Percentiles rank a stretch among this genome's conserved stretches.
These are phyloP conservation scores for Uromyces viciae-fabae DNA, from an alignment of 1,284 basidiomycete species.

Conservation along the genomic window DNA sequence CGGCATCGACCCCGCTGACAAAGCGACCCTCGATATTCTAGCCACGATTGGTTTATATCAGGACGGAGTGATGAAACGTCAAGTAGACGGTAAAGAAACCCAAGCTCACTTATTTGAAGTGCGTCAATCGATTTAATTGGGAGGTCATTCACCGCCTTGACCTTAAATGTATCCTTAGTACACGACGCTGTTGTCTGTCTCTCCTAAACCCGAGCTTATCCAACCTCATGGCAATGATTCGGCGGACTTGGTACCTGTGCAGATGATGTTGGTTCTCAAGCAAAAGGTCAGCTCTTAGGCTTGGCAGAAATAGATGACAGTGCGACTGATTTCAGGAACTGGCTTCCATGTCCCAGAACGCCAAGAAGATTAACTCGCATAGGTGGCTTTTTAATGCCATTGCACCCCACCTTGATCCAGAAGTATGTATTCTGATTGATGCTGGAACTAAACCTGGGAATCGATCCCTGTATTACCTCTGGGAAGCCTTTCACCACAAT, in stretches of 20 bases:
- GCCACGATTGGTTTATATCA: slow-evolving; percentile 86
- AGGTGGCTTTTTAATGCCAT: slow-evolving; percentile 98
- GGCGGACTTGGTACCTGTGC: slow-evolving; percentile 87
- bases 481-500: slow-evolving; percentile 77
- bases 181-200: slow-evolving; percentile 40
- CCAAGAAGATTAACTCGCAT: slow-evolving; percentile 91
- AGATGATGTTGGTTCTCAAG: slow-evolving; percentile 60
- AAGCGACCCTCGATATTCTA: slow-evolving; percentile 80
- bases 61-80: slow-evolving; percentile 90
- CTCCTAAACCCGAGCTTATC: slow-evolving; percentile 33
- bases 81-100: slow-evolving; percentile 81
- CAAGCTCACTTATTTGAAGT: slow-evolving; percentile 56
- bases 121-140: not conserved
- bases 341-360: slow-evolving; percentile 64
- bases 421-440: slow-evolving; percentile 84
- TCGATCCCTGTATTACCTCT: slow-evolving; percentile 94
- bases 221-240: slow-evolving; percentile 51
- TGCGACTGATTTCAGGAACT: not conserved
- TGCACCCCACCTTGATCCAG: slow-evolving; percentile 76
- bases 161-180: slow-evolving; percentile 22
- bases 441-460: slow-evolving; percentile 94
- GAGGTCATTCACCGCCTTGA: not conserved
- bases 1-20: slow-evolving; percentile 92
- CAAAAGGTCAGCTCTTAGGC: slow-evolving; percentile 20
- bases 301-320: not conserved